Percentiles rank a stretch among this genome's conserved stretches.
These are phyloP conservation scores for Ziziphus jujuba DNA, from an alignment of 306 rosid species.

Conservation along the genomic window DNA sequence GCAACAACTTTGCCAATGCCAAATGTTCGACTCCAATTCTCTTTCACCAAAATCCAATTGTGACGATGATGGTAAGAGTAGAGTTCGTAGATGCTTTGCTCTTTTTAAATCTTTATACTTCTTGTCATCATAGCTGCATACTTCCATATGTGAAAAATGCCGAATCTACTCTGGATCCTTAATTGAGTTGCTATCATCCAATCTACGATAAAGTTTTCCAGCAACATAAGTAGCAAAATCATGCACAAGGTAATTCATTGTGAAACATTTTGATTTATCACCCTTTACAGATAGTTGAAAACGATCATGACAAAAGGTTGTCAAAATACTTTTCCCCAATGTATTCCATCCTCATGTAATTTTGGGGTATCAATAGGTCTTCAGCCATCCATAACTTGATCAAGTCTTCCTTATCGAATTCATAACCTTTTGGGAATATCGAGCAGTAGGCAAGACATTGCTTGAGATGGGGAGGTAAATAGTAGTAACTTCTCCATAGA, in stretches of 20 bases:
- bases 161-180: background rate
- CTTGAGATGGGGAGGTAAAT: constrained; percentile 19
- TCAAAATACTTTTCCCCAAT: constrained; percentile 26
- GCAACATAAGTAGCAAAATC: background rate
- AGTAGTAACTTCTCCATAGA: constrained; percentile 13
- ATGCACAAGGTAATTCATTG: background rate
- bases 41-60: background rate
- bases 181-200: background rate
- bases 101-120: background rate
- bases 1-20: too few relatives aligned
- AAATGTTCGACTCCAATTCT: too few relatives aligned
- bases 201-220: background rate
- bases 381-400: constrained; percentile 44
- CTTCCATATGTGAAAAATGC: too few relatives aligned
- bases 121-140: too few relatives aligned
- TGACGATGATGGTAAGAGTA: background rate
- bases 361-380: background rate
- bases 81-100: background rate
- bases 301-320: constrained; percentile 29
- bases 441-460: constrained; percentile 26
- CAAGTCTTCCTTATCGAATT: constrained; percentile 13
- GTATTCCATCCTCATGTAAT: background rate
- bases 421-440: constrained; percentile 26
- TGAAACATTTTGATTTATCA: too few relatives aligned
- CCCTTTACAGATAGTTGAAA: constrained; percentile 12